Base-by-base conservation (phyloP, 2,329 filamentous ascomycete species). In the Fusarium musae region DNA sequence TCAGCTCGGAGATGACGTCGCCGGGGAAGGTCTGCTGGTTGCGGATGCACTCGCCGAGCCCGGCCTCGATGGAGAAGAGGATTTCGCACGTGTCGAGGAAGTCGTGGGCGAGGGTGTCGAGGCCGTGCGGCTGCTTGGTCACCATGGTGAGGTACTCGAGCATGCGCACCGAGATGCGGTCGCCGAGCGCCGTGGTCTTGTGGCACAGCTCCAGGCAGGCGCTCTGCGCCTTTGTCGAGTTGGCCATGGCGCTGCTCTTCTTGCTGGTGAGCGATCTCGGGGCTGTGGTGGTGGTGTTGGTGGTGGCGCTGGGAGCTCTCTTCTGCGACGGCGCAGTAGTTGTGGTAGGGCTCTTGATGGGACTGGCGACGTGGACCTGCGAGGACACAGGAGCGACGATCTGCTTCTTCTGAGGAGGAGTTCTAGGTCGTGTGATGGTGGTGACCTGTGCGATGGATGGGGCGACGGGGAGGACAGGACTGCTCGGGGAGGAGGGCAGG, bases 51-150 rank as follows among this genome's bases (percentile, higher is more conserved):
- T 90, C 87, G n/a, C 82, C 80, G 59, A 93, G 84, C 9, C 91
- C 91, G 28, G 89, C 87, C 80, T 93, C 90, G 69, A 93, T 90
- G n/a, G 89, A 88, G 85, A 90, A 92, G 46, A 93, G 84, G 46
- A 90, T 88, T 60, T 90, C 87, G 78, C 89, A 91, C 9, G 90
- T 88, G 63, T 93, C 90, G 65, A 93, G 86, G 77, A 93, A 92
- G 72, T 91, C 90, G 69, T 87, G 86, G 15, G 91, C 90, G 26
- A 93, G 85, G 32, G 85, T 82, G 66, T 88, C 86, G 79, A 92
- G 89, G 37, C 88, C 87, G 58, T 86, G 82, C 0, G 87, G 87
- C 40, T 87, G 84, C 74, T 86, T 82, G 74, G 88, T 89, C 65
- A 86, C 85, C 9, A 87, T 85, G 61, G 87, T 88, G 28, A 91